phyloP scores from a whole-genome alignment of 805 yeast species.

The Metschnikowia amazonensis region DNA sequence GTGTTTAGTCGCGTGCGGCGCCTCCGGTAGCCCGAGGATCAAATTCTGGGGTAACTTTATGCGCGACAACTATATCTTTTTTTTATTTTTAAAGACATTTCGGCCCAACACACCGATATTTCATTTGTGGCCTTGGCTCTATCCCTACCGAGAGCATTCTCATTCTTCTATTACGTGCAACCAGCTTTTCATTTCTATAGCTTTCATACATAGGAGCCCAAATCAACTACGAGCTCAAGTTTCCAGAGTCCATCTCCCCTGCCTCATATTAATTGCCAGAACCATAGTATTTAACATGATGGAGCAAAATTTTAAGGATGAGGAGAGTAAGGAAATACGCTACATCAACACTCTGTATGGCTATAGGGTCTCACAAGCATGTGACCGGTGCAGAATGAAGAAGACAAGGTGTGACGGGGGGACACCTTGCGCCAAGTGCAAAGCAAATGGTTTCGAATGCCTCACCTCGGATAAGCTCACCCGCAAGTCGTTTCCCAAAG shows the following conservation, averaged over 20 bases:
- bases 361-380: constrained; percentile 68
- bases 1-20: not conserved
- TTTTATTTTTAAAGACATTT: not conserved
- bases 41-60: constrained; percentile 4
- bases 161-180: not conserved
- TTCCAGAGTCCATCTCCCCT: not conserved
- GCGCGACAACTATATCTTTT: constrained; percentile 1
- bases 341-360: constrained; percentile 38
- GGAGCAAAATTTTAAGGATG: not conserved
- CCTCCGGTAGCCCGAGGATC: constrained; percentile 4
- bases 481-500: constrained; percentile 75
- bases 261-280: not conserved
- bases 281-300: not conserved
- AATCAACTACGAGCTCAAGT: not conserved
- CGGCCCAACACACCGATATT: not conserved
- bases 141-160: not conserved
- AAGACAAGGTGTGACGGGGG: constrained; percentile 75
- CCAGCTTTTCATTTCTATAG: not conserved
- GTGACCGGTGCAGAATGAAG: constrained; percentile 75
- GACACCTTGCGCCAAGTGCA: constrained; percentile 68
- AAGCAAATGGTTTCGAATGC: constrained; percentile 62
- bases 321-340: constrained; percentile 9
- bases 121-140: not conserved
- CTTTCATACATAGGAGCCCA: not conserved
- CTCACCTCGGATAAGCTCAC: constrained; percentile 70